Evolutionary conservation across 345 rosid genomes (phyloP).

Genomic region (Eucalyptus coolabah): DNA sequence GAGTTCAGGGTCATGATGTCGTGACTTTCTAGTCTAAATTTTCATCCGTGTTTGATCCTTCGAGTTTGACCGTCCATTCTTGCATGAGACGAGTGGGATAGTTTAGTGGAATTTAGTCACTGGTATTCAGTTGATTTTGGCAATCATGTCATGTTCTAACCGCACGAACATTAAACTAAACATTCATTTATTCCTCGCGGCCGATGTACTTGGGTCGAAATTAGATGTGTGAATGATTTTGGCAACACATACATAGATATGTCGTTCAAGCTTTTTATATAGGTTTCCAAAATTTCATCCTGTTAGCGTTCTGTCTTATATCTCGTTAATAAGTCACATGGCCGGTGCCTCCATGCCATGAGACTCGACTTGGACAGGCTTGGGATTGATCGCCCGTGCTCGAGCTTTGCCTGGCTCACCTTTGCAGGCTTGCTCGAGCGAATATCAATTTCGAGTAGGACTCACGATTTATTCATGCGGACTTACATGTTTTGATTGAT

Average conservation of each 20-base stretch:
- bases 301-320: background rate
- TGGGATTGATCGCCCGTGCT: background rate
- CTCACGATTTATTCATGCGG: background rate
- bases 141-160: background rate
- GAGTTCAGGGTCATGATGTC: slow-evolving; percentile 65
- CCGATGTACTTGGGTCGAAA: background rate
- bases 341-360: background rate
- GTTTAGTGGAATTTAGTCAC: background rate
- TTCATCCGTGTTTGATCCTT: background rate
- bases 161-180: background rate
- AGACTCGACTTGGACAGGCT: background rate
- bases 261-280: background rate
- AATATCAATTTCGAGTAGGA: background rate
- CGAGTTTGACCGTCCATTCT: background rate
- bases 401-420: background rate
- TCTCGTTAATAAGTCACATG: background rate
- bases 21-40: background rate
- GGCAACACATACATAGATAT: background rate
- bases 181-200: background rate
- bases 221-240: background rate
- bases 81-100: background rate
- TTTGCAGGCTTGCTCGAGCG: background rate
- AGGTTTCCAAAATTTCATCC: background rate
- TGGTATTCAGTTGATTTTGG: background rate
- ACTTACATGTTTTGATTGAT: background rate